Evolutionary conservation across 2,329 filamentous ascomycete genomes (phyloP).

Genomic region (Aspergillus terreus): DNA sequence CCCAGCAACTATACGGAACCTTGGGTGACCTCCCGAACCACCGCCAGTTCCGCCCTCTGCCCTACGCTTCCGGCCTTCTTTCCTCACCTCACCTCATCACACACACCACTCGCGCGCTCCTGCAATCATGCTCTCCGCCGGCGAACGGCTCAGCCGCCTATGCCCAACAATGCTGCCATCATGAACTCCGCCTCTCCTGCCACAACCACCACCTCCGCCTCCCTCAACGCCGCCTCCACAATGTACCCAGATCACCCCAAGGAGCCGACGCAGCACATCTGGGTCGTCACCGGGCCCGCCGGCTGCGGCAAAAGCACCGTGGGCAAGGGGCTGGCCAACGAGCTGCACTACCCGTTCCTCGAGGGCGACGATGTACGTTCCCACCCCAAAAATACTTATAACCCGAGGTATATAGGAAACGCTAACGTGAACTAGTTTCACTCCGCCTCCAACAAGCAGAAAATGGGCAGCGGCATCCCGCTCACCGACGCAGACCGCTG

Average conservation of each 20-base stretch:
- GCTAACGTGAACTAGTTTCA: conserved; percentile 38
- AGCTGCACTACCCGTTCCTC: conserved; percentile 66
- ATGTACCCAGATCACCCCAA: conserved; percentile 14
- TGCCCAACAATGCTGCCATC: conserved; percentile 19
- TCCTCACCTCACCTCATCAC: neutral
- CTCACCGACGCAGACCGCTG: conserved; percentile 91
- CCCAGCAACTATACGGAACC: neutral
- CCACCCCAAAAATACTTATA: neutral
- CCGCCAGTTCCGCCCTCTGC: neutral
- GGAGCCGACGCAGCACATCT: conserved; percentile 61
- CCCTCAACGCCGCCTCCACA: conserved; percentile 14
- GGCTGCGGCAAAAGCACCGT: conserved; percentile 78
- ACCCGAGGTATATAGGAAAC: neutral
- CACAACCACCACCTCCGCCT: conserved; percentile 17
- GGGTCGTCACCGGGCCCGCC: conserved; percentile 74
- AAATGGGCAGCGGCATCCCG: conserved; percentile 81
- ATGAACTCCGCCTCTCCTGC: conserved; percentile 20
- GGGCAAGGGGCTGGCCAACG: conserved; percentile 60
- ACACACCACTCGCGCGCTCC: conserved; percentile 5
- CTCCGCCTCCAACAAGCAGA: conserved; percentile 70
- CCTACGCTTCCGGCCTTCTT: conserved; percentile 7
- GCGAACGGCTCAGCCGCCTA: conserved; percentile 30
- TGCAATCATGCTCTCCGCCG: conserved; percentile 39
- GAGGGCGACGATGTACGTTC: conserved; percentile 71
- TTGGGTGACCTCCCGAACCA: neutral